Base-by-base conservation (phyloP, 176 grass and related monocot species). In the Oryza glaberrima region DNA sequence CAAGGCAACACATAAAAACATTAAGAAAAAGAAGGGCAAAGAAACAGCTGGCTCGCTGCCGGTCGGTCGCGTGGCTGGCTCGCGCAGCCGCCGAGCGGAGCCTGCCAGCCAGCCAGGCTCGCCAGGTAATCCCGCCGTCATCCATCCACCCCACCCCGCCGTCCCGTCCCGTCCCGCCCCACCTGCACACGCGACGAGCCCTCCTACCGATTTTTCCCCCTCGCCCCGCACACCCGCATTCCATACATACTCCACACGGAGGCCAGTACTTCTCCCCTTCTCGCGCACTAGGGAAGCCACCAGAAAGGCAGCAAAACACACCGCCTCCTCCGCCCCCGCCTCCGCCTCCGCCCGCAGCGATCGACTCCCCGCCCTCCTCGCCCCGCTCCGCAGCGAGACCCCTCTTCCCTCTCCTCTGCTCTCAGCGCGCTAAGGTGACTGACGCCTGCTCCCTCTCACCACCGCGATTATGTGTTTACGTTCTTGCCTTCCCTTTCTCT, bases 111-210 rank as follows among this genome's bases (percentile, higher is more conserved):
- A 20, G 73, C 78, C 79, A 20, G 38, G 23, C n/a, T 11, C 34
- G 84, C 79, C 69, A 86, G 73, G 75, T 79, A 79, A 49, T 67
- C 47, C 82, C 40, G 88, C 75, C 83, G 84, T 79, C 88, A 75
- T 41, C 83, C 32, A 82, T 60, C 40, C 40, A 41, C 63, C 35
- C 45, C 45, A 34, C 82, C 65, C 65, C 70, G 15, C 72, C 67
- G 25, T 44, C 66, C 69, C 65, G 49, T n/a, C 49, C 78, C 56
- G 25, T 34, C 66, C 69, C 65, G 41, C 8, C 77, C 72, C 25
- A 26, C 72, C 63, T 44, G 72, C 79, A 38, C 5, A 38, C 5
- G 36, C 34, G 43, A 70, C 12, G 65, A 76, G 10, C 2, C 2
- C 30, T 80, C 80, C 49, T 69, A 20, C 67, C 80, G 69, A 52